Base-by-base conservation (phyloP, 768 basidiomycete genomes). In the Pleurotus salmoneostramineus region DNA sequence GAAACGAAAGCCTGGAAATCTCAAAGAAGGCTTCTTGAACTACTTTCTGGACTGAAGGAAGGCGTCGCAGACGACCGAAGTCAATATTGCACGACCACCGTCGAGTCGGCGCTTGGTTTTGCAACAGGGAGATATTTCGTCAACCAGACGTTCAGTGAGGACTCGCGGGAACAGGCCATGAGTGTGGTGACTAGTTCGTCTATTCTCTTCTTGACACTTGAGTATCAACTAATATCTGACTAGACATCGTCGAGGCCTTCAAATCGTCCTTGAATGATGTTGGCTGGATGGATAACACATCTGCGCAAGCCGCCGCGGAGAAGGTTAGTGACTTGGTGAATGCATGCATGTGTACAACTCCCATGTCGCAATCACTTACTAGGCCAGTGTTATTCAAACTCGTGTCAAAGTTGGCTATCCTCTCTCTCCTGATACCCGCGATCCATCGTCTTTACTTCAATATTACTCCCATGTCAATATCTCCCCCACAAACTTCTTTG, bases 381-480 rank as follows among this genome's bases (percentile, higher is more conserved):
- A 90, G 88, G 93, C 92, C 12, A 81, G 88, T 66, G 84, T 85
- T 0, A 88, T 95, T 27, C 21, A 3, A 27, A 27, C 21, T 60
- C 84, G 87, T 32, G 82, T 93, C 69, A 96, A 98, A 78, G 91
- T 99, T 60, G 97, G 97, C 58, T 98, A 87, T 72, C 96, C 97
- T 1, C 66, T 88, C 7, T 92, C 85, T 2, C 97, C 97, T 1
- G 81, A 98, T 69, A 95, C 91, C 1, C 77, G 76, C 14, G 77
- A 85, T 65, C 79, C 94, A 37, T 71, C 71, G 27, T 86, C 91
- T 6, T 81, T 98, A 44, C 76, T 80, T 31, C 73, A 66, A 43
- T 98, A 94, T 72, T 98, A 98, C 68, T 71, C 73, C 7, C 72
- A 72, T n/a, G 82, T 93, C 46, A 81, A 83, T 49, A 77, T 95